Evolutionary conservation across 2,329 filamentous ascomycete species (phyloP).

Genomic region (Tympanopsis confertula): DNA sequence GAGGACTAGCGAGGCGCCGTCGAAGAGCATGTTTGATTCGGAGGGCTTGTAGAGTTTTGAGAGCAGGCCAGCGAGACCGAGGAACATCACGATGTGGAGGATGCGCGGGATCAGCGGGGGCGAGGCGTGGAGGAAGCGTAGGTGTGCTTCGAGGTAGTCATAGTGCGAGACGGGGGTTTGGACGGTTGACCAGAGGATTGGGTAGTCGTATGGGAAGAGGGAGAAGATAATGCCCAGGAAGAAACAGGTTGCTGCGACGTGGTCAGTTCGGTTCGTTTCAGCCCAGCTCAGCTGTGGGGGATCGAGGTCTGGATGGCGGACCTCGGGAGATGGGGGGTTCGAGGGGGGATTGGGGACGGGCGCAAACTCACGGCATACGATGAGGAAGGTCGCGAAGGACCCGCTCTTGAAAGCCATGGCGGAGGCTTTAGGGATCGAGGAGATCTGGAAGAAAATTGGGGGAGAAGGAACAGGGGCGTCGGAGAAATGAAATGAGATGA

Average conservation of each 20-base stretch:
- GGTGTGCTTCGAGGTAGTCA: conserved; percentile 76
- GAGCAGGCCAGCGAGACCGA: conserved; percentile 80
- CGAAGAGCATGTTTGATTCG: conserved; percentile 93
- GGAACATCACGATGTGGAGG: conserved; percentile 81
- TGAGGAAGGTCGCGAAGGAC: conserved; percentile 92
- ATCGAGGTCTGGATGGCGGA: conserved; percentile 5
- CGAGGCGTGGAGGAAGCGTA: conserved; percentile 80
- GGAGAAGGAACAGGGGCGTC: no score
- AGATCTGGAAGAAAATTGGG: no score
- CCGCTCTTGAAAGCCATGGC: neutral
- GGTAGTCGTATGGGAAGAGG: conserved; percentile 89
- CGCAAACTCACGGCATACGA: conserved; percentile 68
- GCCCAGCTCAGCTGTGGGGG: conserved; percentile 4
- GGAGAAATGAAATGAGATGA: no score
- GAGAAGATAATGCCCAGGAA: conserved; percentile 97
- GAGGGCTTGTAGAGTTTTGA: conserved; percentile 88
- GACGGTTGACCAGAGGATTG: conserved; percentile 68
- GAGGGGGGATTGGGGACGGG: conserved; percentile 3
- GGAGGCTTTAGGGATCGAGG: no score
- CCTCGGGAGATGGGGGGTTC: conserved; percentile 5
- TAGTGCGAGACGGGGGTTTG: conserved; percentile 59
- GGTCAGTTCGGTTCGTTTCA: conserved; percentile 2
- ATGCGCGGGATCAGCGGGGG: conserved; percentile 87
- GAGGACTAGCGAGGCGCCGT: conserved; percentile 67
- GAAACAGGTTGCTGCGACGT: conserved; percentile 67